A percentile compares a stretch with the other conserved stretches of the same genome.
Conservation (phyloP, 805 yeast species). For the Candida caryicola region DNA sequence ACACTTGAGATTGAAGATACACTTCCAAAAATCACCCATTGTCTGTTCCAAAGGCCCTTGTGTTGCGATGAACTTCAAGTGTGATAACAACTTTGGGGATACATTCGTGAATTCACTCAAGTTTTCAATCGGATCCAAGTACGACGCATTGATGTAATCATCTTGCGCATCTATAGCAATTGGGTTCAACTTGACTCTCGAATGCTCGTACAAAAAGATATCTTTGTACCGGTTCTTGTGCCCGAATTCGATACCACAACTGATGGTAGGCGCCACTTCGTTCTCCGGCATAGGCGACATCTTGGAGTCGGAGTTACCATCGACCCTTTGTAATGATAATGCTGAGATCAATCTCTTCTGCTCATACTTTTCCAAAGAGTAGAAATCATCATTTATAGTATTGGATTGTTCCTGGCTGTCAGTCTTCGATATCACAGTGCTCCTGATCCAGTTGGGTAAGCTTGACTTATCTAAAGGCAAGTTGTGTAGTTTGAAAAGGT, state of each 20-base stretch:
- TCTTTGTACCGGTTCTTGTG: conserved; percentile 74
- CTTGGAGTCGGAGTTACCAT: background rate
- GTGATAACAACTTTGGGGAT: conserved; percentile 6
- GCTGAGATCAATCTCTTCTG: conserved; percentile 54
- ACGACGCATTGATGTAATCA: conserved; percentile 88
- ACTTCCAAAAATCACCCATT: conserved; percentile 79
- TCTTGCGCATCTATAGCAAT: conserved; percentile 18
- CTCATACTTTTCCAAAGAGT: conserved; percentile 66
- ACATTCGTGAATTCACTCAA: conserved; percentile 11
- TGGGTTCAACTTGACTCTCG: conserved; percentile 61
- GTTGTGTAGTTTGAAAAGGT: conserved; percentile 21
- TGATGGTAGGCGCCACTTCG: conserved; percentile 44
- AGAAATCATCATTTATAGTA: conserved; percentile 45
- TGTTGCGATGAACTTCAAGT: conserved; percentile 58
- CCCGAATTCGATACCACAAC: conserved; percentile 73
- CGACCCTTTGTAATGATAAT: conserved; percentile 14
- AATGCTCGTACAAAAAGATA: conserved; percentile 81
- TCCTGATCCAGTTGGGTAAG: conserved; percentile 37
- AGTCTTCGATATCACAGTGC: conserved; percentile 6
- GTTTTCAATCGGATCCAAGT: conserved; percentile 31
- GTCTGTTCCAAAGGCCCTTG: conserved; percentile 85
- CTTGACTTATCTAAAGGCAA: conserved; percentile 34
- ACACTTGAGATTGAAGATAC: conserved; percentile 60
- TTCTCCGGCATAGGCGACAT: conserved; percentile 10
- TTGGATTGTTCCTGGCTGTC: conserved; percentile 7